Evolutionary conservation across 371 early-diverging fungal species (phyloP).

Genomic region (Rhizopus sp.): DNA sequence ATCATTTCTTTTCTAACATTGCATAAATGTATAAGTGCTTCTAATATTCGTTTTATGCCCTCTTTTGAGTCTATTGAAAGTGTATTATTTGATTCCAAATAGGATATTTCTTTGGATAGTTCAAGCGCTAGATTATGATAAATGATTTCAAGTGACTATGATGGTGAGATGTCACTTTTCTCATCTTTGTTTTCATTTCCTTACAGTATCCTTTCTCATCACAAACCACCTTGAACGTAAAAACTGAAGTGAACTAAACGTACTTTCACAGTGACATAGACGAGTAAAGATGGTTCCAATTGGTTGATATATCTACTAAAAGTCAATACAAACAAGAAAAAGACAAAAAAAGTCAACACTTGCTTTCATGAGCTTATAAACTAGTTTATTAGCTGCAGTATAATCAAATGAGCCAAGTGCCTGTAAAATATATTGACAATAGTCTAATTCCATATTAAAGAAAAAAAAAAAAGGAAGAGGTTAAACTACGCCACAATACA

Average conservation of each 20-base stretch:
- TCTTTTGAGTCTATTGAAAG: constrained; percentile 15
- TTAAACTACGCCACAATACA: no score
- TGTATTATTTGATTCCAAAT: constrained; percentile 11
- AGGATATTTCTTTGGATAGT: constrained; percentile 29
- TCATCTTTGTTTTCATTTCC: background rate
- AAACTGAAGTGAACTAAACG: constrained; percentile 42
- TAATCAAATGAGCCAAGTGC: constrained; percentile 65
- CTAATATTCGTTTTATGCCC: constrained; percentile 19
- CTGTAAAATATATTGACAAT: constrained; percentile 38
- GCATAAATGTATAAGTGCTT: constrained; percentile 32
- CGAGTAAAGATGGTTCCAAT: constrained; percentile 34
- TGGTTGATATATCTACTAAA: constrained; percentile 31
- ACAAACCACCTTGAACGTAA: constrained; percentile 49
- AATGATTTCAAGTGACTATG: constrained; percentile 31
- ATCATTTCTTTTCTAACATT: constrained; percentile 39
- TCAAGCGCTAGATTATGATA: constrained; percentile 40
- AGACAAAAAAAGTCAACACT: background rate
- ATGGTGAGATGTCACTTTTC: background rate
- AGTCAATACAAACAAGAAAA: background rate
- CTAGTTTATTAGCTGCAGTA: constrained; percentile 52
- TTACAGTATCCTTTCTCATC: constrained; percentile 50
- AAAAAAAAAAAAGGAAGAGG: constrained; percentile 5
- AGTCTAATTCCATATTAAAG: constrained; percentile 22
- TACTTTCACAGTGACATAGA: constrained; percentile 33
- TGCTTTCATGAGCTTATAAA: constrained; percentile 45